A percentile compares a stretch with the other conserved stretches of the same genome.
Conservation (phyloP, 805 yeast species). For the Starmerella ratchasimensis region DNA sequence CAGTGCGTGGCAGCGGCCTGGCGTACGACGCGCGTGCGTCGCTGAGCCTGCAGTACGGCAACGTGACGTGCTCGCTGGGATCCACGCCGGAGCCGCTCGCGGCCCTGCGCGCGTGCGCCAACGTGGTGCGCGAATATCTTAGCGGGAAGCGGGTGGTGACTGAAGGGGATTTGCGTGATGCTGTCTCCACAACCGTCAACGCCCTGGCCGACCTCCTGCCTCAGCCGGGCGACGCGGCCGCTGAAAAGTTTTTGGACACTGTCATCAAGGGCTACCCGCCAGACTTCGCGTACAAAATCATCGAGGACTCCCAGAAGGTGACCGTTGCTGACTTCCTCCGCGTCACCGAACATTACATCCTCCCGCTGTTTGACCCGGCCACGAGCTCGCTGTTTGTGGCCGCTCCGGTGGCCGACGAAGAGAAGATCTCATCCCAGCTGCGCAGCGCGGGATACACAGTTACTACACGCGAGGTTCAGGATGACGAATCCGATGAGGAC, state of each 20-base stretch:
- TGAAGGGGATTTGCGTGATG: conserved; percentile 47
- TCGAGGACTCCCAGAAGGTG: conserved; percentile 37
- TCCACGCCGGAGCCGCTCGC: conserved; percentile 72
- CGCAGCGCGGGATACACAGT: conserved; percentile 45
- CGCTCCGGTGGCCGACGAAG: conserved; percentile 54
- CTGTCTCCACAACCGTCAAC: conserved; percentile 63
- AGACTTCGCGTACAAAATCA: conserved; percentile 40
- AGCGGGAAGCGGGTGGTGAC: conserved; percentile 44
- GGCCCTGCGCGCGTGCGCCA: conserved; percentile 47
- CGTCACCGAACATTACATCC: conserved; percentile 43
- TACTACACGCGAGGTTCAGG: conserved; percentile 40
- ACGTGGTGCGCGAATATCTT: conserved; percentile 49
- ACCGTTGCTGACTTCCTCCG: conserved; percentile 37
- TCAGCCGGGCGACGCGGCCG: conserved; percentile 53
- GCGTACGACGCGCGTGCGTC: conserved; percentile 73
- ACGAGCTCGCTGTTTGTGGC: conserved; percentile 52
- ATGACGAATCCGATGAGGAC: conserved; percentile 18
- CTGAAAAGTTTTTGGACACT: conserved; percentile 49
- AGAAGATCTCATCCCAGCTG: conserved; percentile 36
- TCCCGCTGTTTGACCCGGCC: conserved; percentile 46
- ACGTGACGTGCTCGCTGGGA: conserved; percentile 51
- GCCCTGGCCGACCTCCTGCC: conserved; percentile 54
- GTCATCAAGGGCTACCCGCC: conserved; percentile 60
- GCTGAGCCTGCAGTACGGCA: conserved; percentile 46
- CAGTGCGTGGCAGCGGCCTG: conserved; percentile 84